Percentiles rank a stretch among this genome's conserved stretches.
These are phyloP conservation scores for Dissophora globulifera DNA, from an alignment of 192 early-diverging fungal genomes.

Conservation along the genomic window DNA sequence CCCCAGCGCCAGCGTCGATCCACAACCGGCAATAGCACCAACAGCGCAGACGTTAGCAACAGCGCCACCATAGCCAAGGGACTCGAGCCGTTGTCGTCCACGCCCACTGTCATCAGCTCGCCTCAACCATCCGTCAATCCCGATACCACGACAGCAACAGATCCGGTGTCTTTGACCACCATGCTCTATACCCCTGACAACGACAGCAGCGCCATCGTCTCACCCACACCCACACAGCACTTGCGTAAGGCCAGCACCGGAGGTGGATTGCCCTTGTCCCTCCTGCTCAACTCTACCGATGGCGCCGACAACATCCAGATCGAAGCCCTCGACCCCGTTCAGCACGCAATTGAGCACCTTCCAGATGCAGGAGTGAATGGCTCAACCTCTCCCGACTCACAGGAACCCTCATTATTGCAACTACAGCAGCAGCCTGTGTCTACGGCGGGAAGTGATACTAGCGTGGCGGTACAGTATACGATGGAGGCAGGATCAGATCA, in stretches of 20 bases:
- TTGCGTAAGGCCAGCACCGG: background rate
- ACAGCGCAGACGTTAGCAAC: background rate
- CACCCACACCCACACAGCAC: background rate
- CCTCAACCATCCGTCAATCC: background rate
- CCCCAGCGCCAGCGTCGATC: slow-evolving; percentile 14
- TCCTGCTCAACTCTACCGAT: background rate
- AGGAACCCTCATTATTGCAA: no score
- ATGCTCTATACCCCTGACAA: slow-evolving; percentile 9
- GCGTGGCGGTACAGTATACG: no score
- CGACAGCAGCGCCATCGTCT: background rate
- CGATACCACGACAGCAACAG: background rate
- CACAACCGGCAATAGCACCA: slow-evolving; percentile 4
- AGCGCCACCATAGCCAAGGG: no score
- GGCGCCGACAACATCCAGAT: background rate
- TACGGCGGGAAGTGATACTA: no score
- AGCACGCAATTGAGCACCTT: background rate
- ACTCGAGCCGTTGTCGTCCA: background rate
- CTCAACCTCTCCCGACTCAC: no score
- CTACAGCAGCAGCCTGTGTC: no score
- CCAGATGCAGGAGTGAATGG: background rate
- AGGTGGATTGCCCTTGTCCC: background rate
- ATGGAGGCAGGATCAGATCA: background rate
- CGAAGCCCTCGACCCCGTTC: background rate
- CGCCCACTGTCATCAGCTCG: background rate
- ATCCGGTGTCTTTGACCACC: background rate